Evolutionary conservation across 1,284 basidiomycete genomes (phyloP).

Genomic region (Pholiota adiposa): DNA sequence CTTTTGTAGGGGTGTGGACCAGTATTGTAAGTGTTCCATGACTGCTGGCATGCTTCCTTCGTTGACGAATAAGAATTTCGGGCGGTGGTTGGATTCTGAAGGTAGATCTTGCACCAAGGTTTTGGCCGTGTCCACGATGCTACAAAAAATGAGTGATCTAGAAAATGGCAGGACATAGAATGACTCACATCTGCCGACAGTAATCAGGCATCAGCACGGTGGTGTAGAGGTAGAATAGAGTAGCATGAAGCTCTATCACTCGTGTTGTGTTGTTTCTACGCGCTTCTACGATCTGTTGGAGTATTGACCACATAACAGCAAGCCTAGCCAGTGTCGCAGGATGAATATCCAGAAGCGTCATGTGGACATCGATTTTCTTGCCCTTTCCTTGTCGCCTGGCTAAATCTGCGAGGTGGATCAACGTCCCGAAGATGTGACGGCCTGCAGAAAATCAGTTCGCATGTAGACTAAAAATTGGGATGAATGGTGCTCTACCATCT

Average conservation of each 20-base stretch:
- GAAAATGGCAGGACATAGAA: background rate
- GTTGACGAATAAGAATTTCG: constrained; percentile 17
- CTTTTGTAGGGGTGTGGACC: constrained; percentile 22
- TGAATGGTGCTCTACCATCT: constrained; percentile 18
- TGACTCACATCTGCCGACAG: constrained; percentile 20
- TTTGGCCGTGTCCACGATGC: constrained; percentile 15
- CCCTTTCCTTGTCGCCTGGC: constrained; percentile 1
- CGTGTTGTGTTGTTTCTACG: constrained; percentile 1
- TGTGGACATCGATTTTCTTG: constrained; percentile 10
- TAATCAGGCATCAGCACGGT: constrained; percentile 23
- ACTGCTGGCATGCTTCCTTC: constrained; percentile 13
- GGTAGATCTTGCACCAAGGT: constrained; percentile 18
- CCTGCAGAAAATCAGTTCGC: constrained; percentile 3
- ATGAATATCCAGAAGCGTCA: constrained; percentile 24
- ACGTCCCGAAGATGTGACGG: constrained; percentile 24
- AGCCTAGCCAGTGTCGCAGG: constrained; percentile 22
- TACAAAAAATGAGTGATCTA: background rate
- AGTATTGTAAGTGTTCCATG: constrained; percentile 20
- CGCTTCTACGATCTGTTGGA: constrained; percentile 15
- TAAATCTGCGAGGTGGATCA: constrained; percentile 19
- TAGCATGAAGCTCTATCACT: constrained; percentile 16
- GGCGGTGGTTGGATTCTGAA: constrained; percentile 3
- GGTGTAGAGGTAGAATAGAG: constrained; percentile 21
- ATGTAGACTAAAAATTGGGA: background rate
- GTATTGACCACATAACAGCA: constrained; percentile 16